Conservation (phyloP, 805 yeast species). For the Cyberlindnera nakhonratchasimensis region DNA sequence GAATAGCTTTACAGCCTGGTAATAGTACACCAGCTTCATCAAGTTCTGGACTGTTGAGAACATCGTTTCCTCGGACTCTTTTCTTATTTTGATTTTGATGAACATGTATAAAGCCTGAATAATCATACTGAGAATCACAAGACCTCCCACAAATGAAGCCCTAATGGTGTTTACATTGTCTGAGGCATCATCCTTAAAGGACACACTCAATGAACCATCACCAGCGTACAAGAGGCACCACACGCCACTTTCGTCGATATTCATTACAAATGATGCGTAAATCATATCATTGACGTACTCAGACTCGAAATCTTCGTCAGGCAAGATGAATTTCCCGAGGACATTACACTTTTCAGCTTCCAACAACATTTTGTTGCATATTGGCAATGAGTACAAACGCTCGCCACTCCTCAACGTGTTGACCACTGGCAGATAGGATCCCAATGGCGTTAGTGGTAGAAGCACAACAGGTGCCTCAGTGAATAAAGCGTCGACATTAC, state of each 20-base stretch:
- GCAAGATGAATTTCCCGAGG: neutral
- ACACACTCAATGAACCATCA: neutral
- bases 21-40: neutral
- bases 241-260: slow-evolving; percentile 4
- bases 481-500: slow-evolving; percentile 1
- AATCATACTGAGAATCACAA: neutral
- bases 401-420: neutral
- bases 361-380: neutral
- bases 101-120: too few species aligned
- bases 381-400: neutral
- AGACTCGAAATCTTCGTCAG: neutral
- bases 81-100: neutral
- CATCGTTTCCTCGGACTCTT: neutral
- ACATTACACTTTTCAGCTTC: neutral
- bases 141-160: neutral
- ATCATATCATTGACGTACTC: neutral
- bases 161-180: neutral
- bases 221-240: slow-evolving; percentile 2
- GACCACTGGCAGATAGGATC: neutral
- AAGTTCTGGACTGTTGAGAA: neutral
- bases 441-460: neutral
- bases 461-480: neutral
- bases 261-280: neutral
- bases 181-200: slow-evolving; percentile 1
- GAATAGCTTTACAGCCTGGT: neutral